phyloP scores from a whole-genome alignment of 2,329 filamentous ascomycete genomes.

The Alternaria novae-zelandiae region DNA sequence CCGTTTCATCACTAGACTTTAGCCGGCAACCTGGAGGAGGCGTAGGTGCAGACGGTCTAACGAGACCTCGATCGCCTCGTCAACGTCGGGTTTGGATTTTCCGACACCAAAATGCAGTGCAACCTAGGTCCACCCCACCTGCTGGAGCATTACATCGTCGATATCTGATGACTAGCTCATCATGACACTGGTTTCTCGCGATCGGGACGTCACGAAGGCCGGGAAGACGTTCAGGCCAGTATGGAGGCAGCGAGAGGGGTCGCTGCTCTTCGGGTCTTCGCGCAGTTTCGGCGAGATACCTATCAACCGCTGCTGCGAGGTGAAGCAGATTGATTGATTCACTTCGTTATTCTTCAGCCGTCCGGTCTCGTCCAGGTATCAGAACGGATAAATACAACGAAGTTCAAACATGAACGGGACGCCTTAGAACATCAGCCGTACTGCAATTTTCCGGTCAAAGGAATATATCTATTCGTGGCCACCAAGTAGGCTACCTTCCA shows the following conservation, averaged over 20 bases:
- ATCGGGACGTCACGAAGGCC: background rate
- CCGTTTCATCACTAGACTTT: conserved; percentile 7
- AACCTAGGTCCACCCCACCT: conserved; percentile 11
- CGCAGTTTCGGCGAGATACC: background rate
- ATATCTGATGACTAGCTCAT: background rate
- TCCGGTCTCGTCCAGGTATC: background rate
- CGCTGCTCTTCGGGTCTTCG: background rate
- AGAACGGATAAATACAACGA: background rate
- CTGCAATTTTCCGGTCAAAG: background rate
- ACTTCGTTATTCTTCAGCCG: background rate
- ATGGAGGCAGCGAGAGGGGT: background rate
- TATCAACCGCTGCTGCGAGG: background rate
- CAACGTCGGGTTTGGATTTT: conserved; percentile 9
- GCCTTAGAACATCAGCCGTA: background rate
- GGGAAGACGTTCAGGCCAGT: background rate
- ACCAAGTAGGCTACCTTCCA: background rate
- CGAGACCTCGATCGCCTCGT: background rate
- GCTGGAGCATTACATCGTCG: background rate
- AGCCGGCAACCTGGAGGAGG: conserved; percentile 7
- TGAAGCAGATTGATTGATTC: background rate
- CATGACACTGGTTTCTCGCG: background rate
- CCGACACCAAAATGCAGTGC: conserved; percentile 7
- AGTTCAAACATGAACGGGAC: background rate
- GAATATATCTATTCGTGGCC: background rate
- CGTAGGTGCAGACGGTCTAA: background rate